Evolutionary conservation across 1,139 yeast species (phyloP).

Genomic region (Protomyces pachydermus): DNA sequence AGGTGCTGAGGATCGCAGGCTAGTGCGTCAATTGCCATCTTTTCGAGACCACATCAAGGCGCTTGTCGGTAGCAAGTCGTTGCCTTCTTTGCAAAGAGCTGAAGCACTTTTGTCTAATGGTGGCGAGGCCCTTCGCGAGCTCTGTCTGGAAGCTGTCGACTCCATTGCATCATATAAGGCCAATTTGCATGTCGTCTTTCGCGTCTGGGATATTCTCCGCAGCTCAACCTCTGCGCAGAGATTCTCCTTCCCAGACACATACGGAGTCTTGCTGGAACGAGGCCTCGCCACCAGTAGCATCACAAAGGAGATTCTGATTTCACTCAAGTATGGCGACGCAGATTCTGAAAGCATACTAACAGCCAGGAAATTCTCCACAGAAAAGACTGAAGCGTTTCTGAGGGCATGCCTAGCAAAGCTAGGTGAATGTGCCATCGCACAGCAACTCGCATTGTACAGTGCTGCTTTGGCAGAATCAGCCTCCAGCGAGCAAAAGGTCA

Average conservation of each 20-base stretch:
- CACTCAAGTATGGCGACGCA: slow-evolving; percentile 7
- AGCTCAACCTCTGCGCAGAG: not conserved
- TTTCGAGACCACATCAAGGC: not conserved
- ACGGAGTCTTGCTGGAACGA: slow-evolving; percentile 7
- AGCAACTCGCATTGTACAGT: not conserved
- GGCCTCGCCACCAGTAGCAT: not conserved
- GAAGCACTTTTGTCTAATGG: not conserved
- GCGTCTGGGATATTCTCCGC: not conserved
- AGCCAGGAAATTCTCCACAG: not conserved
- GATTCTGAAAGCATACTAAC: not conserved
- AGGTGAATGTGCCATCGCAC: not conserved
- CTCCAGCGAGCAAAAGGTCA: not conserved
- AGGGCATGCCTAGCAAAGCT: not conserved
- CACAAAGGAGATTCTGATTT: not conserved
- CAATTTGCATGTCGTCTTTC: not conserved
- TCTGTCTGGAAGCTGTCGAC: not conserved
- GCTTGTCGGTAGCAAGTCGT: not conserved
- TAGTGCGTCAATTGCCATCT: slow-evolving; percentile 14
- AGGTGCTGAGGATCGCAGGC: not conserved
- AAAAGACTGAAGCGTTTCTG: not conserved
- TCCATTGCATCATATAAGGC: slow-evolving; percentile 1
- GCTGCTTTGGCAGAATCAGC: slow-evolving; percentile 3
- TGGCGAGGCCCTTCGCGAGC: not conserved
- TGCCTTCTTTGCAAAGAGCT: not conserved
- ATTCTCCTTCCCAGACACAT: not conserved